Percentiles rank a stretch among this genome's conserved stretches.
Evolutionary conservation across 1,284 basidiomycete species (phyloP).

Genomic region (Cryptococcus amylolentus): DNA sequence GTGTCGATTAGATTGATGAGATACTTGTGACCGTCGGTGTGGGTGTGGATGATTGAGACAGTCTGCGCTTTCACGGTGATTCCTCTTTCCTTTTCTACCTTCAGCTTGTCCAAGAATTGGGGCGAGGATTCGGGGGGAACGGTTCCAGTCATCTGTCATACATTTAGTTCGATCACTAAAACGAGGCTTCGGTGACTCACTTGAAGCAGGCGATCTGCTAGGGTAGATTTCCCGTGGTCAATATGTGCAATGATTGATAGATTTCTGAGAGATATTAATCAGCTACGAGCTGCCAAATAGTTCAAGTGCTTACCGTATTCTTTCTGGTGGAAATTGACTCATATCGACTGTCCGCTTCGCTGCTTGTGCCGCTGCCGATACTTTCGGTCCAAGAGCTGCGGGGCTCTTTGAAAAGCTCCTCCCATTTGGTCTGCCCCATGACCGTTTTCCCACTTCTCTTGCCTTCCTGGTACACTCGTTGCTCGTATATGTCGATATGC

Average conservation of each 20-base stretch:
- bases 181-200: slow-evolving; percentile 45
- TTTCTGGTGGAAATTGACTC: slow-evolving; percentile 67
- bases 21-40: slow-evolving; percentile 59
- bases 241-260: slow-evolving; percentile 95
- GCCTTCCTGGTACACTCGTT: background rate
- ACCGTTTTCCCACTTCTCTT: background rate
- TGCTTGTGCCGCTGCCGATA: background rate
- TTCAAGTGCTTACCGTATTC: slow-evolving; percentile 61
- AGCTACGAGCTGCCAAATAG: background rate
- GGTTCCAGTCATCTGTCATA: slow-evolving; percentile 74
- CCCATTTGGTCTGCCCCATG: background rate
- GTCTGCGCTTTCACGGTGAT: slow-evolving; percentile 82
- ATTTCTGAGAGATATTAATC: slow-evolving; percentile 62
- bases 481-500: background rate
- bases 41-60: slow-evolving; percentile 77
- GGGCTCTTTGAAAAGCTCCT: background rate
- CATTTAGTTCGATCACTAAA: no score
- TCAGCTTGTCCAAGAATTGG: slow-evolving; percentile 92
- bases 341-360: slow-evolving; percentile 53
- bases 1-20: slow-evolving; percentile 97
- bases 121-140: slow-evolving; percentile 63
- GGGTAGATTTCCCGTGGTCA: slow-evolving; percentile 85
- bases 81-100: slow-evolving; percentile 88
- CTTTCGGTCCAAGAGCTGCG: background rate
- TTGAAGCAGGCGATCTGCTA: slow-evolving; percentile 78